Conservation (phyloP, 2,329 filamentous ascomycete species). For the Diplodia sapinea region DNA sequence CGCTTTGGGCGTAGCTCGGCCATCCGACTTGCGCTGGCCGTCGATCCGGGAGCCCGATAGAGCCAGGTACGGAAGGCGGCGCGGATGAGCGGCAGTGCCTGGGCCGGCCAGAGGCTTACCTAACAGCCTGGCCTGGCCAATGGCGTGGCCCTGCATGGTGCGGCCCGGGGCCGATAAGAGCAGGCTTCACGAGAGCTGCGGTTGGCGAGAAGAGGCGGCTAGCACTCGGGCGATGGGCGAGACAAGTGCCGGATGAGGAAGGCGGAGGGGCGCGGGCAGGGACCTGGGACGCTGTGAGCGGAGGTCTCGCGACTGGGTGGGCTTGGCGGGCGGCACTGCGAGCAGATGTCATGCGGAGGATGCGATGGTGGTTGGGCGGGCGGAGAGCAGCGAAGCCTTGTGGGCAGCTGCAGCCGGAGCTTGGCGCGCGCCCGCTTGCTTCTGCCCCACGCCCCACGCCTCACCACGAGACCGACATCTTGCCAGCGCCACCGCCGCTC, state of each 20-base stretch:
- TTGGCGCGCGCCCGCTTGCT: slow-evolving; percentile 2
- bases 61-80: not conserved
- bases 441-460: not conserved
- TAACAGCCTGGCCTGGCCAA: not conserved
- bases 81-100: not conserved
- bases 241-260: not conserved
- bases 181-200: not conserved
- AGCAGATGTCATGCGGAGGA: not conserved
- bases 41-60: not conserved
- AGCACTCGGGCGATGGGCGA: slow-evolving; percentile 1
- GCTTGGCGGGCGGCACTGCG: slow-evolving; percentile 16
- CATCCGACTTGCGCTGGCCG: not conserved
- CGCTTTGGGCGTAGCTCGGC: not conserved
- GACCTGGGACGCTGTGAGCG: not conserved
- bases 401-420: slow-evolving; percentile 9
- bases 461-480: not conserved
- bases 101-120: not conserved
- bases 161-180: slow-evolving; percentile 1
- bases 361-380: slow-evolving; percentile 10
- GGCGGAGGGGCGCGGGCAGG: not conserved
- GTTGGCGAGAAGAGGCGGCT: not conserved
- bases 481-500: not conserved
- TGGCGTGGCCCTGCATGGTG: not conserved
- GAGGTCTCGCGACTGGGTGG: not conserved
- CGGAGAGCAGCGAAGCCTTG: slow-evolving; percentile 1